phyloP scores from a whole-genome alignment of 805 yeast genomes.

The Saccharomycopsis selenospora region DNA sequence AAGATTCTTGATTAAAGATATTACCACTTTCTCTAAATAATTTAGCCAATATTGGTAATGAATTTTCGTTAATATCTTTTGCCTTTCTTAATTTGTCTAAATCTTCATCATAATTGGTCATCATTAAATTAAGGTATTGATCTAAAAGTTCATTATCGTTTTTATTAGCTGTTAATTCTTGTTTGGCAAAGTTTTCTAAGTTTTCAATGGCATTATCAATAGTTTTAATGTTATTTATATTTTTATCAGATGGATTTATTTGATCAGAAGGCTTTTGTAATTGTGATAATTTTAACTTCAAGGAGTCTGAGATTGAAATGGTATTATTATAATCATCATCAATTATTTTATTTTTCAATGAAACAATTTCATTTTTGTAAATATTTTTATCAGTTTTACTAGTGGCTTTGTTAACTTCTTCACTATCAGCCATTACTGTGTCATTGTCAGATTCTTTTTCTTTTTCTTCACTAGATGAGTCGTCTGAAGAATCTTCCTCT shows the following conservation, averaged over 20 bases:
- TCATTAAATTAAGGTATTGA: conserved; percentile 40
- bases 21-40: conserved; percentile 44
- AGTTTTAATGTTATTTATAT: not conserved
- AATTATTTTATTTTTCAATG: not conserved
- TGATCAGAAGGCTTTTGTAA: not conserved
- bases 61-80: conserved; percentile 40
- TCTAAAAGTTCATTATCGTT: conserved; percentile 30
- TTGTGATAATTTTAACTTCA: not conserved
- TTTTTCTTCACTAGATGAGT: not conserved
- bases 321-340: not conserved
- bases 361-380: not conserved
- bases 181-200: not conserved
- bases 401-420: not conserved
- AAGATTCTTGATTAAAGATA: conserved; percentile 42
- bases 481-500: not conserved
- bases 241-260: not conserved
- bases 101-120: conserved; percentile 40
- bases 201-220: not conserved
- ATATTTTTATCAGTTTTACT: not conserved
- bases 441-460: not conserved
- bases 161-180: not conserved
- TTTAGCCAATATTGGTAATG: conserved; percentile 43
- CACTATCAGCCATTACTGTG: not conserved
- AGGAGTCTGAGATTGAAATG: not conserved
- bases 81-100: conserved; percentile 43